phyloP scores from a whole-genome alignment of 768 basidiomycete species.

The Roridomyces roridus region DNA sequence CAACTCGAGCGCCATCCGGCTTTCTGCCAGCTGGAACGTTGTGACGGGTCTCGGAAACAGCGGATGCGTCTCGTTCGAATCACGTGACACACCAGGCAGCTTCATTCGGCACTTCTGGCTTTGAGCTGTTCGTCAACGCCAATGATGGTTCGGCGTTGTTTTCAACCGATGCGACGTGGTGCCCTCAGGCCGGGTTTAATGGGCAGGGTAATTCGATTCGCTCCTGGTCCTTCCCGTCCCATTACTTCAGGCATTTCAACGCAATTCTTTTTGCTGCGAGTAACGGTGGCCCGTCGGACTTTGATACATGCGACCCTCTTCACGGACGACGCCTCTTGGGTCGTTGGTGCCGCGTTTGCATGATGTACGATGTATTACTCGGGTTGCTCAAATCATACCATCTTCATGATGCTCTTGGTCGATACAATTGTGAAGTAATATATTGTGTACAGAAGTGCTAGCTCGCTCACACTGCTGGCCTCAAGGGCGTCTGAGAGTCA shows the following conservation, averaged over 20 bases:
- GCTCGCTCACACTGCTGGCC: not conserved
- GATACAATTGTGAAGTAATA: no score
- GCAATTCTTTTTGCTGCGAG: conserved; percentile 9
- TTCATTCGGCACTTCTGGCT: conserved; percentile 7
- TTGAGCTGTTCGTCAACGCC: not conserved
- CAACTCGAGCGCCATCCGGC: conserved; percentile 1
- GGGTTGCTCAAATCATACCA: no score
- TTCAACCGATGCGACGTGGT: conserved; percentile 13
- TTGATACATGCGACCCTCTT: conserved; percentile 12
- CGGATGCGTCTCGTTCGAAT: conserved; percentile 13
- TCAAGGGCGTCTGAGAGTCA: not conserved
- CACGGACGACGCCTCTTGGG: conserved; percentile 9
- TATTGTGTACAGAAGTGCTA: no score
- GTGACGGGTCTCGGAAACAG: conserved; percentile 3
- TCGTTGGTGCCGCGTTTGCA: conserved; percentile 5
- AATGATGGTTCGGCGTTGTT: conserved; percentile 13
- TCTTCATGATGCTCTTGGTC: no score
- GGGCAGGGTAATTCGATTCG: conserved; percentile 14
- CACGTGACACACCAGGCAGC: conserved; percentile 11
- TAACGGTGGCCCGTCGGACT: conserved; percentile 12
- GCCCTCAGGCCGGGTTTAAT: conserved; percentile 12
- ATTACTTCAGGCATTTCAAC: conserved; percentile 17
- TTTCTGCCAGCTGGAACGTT: conserved; percentile 17
- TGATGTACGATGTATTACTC: not conserved
- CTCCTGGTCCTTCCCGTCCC: conserved; percentile 14